Percentiles rank a stretch among this genome's conserved stretches.
Evolutionary conservation across 768 basidiomycete species (phyloP).

Genomic region (Phlebiopsis flavidoalba): DNA sequence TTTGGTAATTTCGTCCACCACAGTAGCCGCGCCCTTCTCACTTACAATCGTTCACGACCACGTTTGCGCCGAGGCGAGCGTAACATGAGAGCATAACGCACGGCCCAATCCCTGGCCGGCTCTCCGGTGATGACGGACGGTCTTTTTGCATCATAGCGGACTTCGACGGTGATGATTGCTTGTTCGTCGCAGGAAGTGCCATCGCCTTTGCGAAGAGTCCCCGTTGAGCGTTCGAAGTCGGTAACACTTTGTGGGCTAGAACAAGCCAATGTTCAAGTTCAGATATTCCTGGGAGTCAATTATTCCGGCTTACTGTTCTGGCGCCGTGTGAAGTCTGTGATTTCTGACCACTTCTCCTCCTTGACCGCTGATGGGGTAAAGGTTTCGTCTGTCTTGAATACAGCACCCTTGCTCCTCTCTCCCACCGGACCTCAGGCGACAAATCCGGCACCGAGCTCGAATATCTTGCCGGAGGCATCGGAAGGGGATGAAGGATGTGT

Average conservation of each 20-base stretch:
- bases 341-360: conserved; percentile 70
- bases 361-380: conserved; percentile 97
- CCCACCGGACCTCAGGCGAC: conserved; percentile 91
- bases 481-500: conserved; percentile 77
- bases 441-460: conserved; percentile 92
- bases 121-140: conserved; percentile 89
- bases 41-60: conserved; percentile 95
- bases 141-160: conserved; percentile 87
- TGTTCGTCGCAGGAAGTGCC: conserved; percentile 58
- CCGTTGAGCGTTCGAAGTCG: conserved; percentile 55
- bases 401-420: conserved; percentile 76
- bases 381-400: conserved; percentile 85
- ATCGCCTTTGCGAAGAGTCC: conserved; percentile 60
- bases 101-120: conserved; percentile 94
- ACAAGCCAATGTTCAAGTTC: not conserved
- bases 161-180: conserved; percentile 60
- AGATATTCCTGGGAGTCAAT: not conserved
- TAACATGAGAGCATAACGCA: conserved; percentile 90
- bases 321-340: conserved; percentile 75
- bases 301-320: conserved; percentile 52
- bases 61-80: conserved; percentile 88
- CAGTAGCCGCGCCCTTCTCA: conserved; percentile 75
- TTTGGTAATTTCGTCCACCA: conserved; percentile 82
- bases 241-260: conserved; percentile 57
- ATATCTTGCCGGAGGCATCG: conserved; percentile 76